A percentile compares a stretch with the other conserved stretches of the same genome.
Conservation (phyloP, 2,329 filamentous ascomycete species). For the Neonectria faginata region DNA sequence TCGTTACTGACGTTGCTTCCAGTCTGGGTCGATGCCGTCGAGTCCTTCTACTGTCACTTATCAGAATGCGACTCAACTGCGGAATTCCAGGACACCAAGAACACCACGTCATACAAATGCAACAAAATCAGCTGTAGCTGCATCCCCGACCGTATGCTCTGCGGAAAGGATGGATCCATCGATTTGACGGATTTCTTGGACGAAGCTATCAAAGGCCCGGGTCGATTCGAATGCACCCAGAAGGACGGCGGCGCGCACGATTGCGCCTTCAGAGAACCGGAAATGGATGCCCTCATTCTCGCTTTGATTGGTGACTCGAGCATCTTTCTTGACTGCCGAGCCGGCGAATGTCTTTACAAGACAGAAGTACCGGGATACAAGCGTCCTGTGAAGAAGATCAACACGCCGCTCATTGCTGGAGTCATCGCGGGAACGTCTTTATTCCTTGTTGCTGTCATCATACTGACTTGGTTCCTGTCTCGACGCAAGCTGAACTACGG, state of each 20-base stretch:
- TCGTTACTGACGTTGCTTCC: slow-evolving; percentile 28
- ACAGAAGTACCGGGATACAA: slow-evolving; percentile 94
- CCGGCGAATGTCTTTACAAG: slow-evolving; percentile 93
- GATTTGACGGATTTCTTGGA: slow-evolving; percentile 91
- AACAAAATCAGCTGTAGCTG: slow-evolving; percentile 88
- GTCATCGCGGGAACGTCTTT: slow-evolving; percentile 89
- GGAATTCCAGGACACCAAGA: slow-evolving; percentile 75
- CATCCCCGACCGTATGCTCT: slow-evolving; percentile 91
- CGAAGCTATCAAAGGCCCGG: slow-evolving; percentile 86
- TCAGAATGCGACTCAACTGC: slow-evolving; percentile 81
- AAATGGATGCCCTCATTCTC: slow-evolving; percentile 91
- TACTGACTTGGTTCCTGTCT: slow-evolving; percentile 88
- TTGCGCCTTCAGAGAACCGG: slow-evolving; percentile 89
- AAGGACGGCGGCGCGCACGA: slow-evolving; percentile 71
- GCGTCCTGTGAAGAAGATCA: slow-evolving; percentile 91
- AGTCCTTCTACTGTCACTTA: slow-evolving; percentile 96
- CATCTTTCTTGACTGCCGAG: slow-evolving; percentile 83
- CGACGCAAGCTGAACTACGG: slow-evolving; percentile 78
- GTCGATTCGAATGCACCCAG: slow-evolving; percentile 80
- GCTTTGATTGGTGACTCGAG: slow-evolving; percentile 91
- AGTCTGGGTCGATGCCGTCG: slow-evolving; percentile 95
- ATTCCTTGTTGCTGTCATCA: slow-evolving; percentile 87
- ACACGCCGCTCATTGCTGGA: slow-evolving; percentile 93
- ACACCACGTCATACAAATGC: slow-evolving; percentile 87
- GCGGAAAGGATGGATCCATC: slow-evolving; percentile 89